Conservation (phyloP, 371 early-diverging fungal genomes). For the Sporodiniella umbellata region DNA sequence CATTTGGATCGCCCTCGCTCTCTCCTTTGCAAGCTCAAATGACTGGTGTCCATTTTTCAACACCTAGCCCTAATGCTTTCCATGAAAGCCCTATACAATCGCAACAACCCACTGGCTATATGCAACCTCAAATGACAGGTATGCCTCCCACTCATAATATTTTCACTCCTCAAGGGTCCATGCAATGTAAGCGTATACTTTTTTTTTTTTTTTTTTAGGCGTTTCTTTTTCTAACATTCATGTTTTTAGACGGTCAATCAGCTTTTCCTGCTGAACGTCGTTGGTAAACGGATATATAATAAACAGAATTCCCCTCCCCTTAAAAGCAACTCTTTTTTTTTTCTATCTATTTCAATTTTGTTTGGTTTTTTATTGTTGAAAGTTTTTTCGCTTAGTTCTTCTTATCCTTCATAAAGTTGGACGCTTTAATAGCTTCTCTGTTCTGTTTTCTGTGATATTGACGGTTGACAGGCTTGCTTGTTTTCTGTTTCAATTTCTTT, state of each 20-base stretch:
- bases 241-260: constrained; percentile 18
- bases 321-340: background rate
- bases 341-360: constrained; percentile 51
- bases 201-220: background rate
- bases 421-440: constrained; percentile 65
- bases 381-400: constrained; percentile 60
- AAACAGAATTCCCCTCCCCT: background rate
- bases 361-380: constrained; percentile 75
- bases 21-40: constrained; percentile 27
- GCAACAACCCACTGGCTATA: constrained; percentile 20
- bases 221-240: background rate
- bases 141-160: constrained; percentile 13
- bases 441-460: constrained; percentile 65
- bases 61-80: constrained; percentile 39
- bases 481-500: constrained; percentile 47
- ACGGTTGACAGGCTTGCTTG: constrained; percentile 48
- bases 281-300: constrained; percentile 8
- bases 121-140: constrained; percentile 32
- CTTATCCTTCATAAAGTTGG: constrained; percentile 78
- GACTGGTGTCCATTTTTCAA: constrained; percentile 40
- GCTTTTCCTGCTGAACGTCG: constrained; percentile 23
- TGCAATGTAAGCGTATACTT: constrained; percentile 38
- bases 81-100: constrained; percentile 31
- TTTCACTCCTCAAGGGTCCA: constrained; percentile 30
- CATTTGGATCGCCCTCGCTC: constrained; percentile 49